Evolutionary conservation across 1,284 basidiomycete species (phyloP).

Genomic region (Schizophyllum commune): DNA sequence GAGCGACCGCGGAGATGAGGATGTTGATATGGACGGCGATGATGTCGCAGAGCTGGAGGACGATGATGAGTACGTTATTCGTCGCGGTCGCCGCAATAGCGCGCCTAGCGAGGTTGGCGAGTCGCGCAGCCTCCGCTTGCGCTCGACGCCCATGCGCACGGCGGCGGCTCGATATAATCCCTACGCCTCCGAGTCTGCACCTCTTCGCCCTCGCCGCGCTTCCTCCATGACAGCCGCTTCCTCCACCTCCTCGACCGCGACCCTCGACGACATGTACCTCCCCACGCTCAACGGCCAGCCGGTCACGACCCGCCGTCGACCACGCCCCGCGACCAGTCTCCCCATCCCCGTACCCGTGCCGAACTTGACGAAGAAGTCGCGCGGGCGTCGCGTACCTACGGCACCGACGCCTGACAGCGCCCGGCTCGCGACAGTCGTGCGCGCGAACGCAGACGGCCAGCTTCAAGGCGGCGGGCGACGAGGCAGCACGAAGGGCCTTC

Average conservation of each 20-base stretch:
- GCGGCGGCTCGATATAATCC: background rate
- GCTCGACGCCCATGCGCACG: background rate
- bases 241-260: background rate
- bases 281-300: background rate
- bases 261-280: background rate
- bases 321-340: constrained; percentile 29
- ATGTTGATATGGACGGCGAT: constrained; percentile 6
- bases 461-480: constrained; percentile 15
- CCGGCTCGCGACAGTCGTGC: background rate
- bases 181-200: background rate
- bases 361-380: constrained; percentile 66
- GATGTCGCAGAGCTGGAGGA: background rate
- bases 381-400: constrained; percentile 64
- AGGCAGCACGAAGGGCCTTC: constrained; percentile 28
- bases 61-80: background rate
- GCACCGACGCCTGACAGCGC: constrained; percentile 17
- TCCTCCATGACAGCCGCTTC: background rate
- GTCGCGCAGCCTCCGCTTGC: background rate
- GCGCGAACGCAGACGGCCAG: constrained; percentile 11
- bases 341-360: constrained; percentile 63
- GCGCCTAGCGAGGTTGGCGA: background rate
- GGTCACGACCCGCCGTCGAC: constrained; percentile 18
- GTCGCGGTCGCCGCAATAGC: background rate
- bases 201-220: background rate
- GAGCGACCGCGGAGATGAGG: background rate